phyloP scores from a whole-genome alignment of 257 asterid genomes.

The Knoxia roxburghii region DNA sequence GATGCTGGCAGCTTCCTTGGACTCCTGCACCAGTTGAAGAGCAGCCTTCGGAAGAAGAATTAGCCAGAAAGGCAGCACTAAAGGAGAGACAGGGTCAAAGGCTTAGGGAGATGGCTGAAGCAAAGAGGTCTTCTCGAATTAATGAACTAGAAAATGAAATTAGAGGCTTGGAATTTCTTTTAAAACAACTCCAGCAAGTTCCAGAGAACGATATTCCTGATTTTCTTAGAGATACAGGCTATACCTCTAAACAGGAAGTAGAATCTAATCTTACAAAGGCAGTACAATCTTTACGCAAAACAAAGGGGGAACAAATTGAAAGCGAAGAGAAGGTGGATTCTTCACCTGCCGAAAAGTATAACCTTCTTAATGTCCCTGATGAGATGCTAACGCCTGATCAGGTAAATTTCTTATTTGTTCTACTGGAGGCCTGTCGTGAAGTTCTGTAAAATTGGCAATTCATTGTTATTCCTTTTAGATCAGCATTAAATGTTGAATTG shows the following conservation, averaged over 20 bases:
- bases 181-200: slow-evolving; percentile 52
- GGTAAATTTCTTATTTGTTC: slow-evolving; percentile 32
- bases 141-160: slow-evolving; percentile 90
- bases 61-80: slow-evolving; percentile 95
- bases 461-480: neutral
- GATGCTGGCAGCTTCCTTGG: slow-evolving; percentile 98
- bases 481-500: neutral
- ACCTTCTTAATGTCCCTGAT: slow-evolving; percentile 74
- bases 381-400: slow-evolving; percentile 75
- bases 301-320: slow-evolving; percentile 88
- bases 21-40: slow-evolving; percentile 81
- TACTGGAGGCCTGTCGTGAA: neutral
- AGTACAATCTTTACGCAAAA: slow-evolving; percentile 74
- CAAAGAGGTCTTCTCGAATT: slow-evolving; percentile 74
- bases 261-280: slow-evolving; percentile 74
- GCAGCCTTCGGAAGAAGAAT: slow-evolving; percentile 93
- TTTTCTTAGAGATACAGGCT: slow-evolving; percentile 55
- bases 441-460: neutral
- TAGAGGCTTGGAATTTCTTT: slow-evolving; percentile 72
- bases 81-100: slow-evolving; percentile 98
- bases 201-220: slow-evolving; percentile 48
- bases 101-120: slow-evolving; percentile 97
- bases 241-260: slow-evolving; percentile 61
- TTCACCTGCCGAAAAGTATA: slow-evolving; percentile 58
- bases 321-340: slow-evolving; percentile 60